Evolutionary conservation across 495 filamentous ascomycete species (phyloP), one percentile per base, ranked within the genome.

Genomic region (Aspergillus bertholletiae): DNA sequence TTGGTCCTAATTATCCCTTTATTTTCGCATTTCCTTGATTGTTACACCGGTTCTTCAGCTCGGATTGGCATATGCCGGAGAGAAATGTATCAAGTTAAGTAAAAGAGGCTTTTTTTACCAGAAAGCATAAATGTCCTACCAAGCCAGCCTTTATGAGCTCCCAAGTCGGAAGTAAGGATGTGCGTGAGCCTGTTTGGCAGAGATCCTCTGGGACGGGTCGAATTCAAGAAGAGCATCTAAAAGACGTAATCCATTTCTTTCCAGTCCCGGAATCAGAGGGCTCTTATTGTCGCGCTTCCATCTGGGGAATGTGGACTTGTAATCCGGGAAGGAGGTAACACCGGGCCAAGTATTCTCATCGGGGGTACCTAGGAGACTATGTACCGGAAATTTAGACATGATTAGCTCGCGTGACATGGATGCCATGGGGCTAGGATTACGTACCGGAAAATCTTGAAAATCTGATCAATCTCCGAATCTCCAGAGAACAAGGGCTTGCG

Each of bases 391-490:
- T 51, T 12, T n/a, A 57, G 62, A 53, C 11, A 48, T 23, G 18
- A 22, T 34, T 6, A 34, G 12, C 6, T 5, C 7, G 9, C 28
- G 1, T 49, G 12, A 20, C 12, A 12, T 12, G 11, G n/a, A n/a
- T n/a, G n/a, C n/a, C n/a, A n/a, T n/a, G n/a, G n/a, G n/a, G n/a
- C n/a, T 39, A 24, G 24, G 17, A 40, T 22, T 20, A 54, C 84
- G 60, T 75, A 94, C 91, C 86, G 82, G 85, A 99, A 99, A 61
- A 97, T 99, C 75, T 96, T 97, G 80, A 97, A 97, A 62, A 99
- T 97, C 76, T 99, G 94, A 63, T 99, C 94, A 72, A 99, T 97
- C 69, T 99, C 94, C 2, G 92, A 96, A 69, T 99, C 95, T 34
- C 94, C 94, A 24, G 94, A 93, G 80, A 99, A 97, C 13, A 97